Percentiles rank a stretch among this genome's conserved stretches.
Evolutionary conservation across 768 basidiomycete species (phyloP).

Genomic region (Boletellus sp.): DNA sequence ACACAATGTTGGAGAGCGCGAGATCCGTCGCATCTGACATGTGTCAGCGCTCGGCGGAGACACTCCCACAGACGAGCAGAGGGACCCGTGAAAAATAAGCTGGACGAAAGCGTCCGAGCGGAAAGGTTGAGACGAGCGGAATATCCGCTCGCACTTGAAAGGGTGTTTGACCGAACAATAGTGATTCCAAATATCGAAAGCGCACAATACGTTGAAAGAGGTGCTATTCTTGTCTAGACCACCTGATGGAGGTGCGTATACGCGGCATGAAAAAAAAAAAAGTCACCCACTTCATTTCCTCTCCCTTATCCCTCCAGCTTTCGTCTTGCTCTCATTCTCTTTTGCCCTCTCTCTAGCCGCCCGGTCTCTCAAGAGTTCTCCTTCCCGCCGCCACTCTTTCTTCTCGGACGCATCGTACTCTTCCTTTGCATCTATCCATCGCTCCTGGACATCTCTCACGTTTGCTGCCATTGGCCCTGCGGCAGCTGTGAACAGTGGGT

Average conservation of each 20-base stretch:
- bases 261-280: background rate
- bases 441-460: constrained; percentile 81
- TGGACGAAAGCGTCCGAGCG: too few species aligned
- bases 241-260: background rate
- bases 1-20: too few species aligned
- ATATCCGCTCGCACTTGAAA: too few species aligned
- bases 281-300: constrained; percentile 21
- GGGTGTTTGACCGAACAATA: too few species aligned
- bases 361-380: constrained; percentile 39
- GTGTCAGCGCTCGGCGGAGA: too few species aligned
- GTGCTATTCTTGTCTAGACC: background rate
- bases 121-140: too few species aligned
- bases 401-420: constrained; percentile 81
- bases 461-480: constrained; percentile 50
- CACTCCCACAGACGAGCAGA: too few species aligned
- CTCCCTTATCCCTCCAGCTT: constrained; percentile 24
- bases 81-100: too few species aligned
- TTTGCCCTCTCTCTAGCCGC: constrained; percentile 14
- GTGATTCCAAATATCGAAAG: too few species aligned
- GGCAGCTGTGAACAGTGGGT: constrained; percentile 65
- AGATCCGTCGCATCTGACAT: too few species aligned
- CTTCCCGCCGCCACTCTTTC: constrained; percentile 73
- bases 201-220: background rate
- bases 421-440: constrained; percentile 87
- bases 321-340: constrained; percentile 1